A percentile compares a stretch with the other conserved stretches of the same genome.
Conservation (phyloP, 306 rosid species). For the cucumber (Cucumis sativus) region DNA sequence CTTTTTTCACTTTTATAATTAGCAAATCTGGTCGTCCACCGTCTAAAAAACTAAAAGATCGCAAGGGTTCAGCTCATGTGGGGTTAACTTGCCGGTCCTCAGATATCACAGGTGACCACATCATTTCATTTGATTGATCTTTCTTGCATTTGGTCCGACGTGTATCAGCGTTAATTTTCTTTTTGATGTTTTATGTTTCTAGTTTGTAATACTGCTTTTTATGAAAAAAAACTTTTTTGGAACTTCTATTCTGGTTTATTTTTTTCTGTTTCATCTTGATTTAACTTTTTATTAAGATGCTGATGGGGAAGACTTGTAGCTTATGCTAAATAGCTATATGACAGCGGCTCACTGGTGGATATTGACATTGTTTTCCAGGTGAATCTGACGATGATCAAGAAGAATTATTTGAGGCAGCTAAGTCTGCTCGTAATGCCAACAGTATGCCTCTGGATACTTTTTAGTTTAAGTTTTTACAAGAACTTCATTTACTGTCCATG, state of each 20-base stretch:
- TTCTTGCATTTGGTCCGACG: neutral
- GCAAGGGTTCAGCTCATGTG: constrained; percentile 42
- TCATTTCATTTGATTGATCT: constrained; percentile 5
- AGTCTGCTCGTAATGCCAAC: constrained; percentile 51
- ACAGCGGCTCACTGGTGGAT: constrained; percentile 7
- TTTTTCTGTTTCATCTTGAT: neutral
- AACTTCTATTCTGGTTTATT: neutral
- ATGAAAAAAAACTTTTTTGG: neutral
- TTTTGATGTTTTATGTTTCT: neutral
- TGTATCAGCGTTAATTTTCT: neutral
- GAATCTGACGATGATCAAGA: constrained; percentile 74
- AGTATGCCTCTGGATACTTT: constrained; percentile 42
- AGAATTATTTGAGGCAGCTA: constrained; percentile 62
- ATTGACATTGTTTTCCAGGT: constrained; percentile 40
- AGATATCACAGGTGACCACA: constrained; percentile 52
- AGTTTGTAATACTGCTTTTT: neutral
- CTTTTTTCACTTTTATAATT: constrained; percentile 15
- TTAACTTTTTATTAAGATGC: neutral
- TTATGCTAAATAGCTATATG: neutral
- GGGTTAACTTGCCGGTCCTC: constrained; percentile 44
- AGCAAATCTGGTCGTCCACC: constrained; percentile 83
- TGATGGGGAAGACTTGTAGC: neutral
- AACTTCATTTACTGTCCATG: neutral
- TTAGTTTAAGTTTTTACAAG: neutral
- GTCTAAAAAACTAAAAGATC: constrained; percentile 72